phyloP scores from a whole-genome alignment of 2,329 filamentous ascomycete genomes.

The Purpureocillium lavendulum region DNA sequence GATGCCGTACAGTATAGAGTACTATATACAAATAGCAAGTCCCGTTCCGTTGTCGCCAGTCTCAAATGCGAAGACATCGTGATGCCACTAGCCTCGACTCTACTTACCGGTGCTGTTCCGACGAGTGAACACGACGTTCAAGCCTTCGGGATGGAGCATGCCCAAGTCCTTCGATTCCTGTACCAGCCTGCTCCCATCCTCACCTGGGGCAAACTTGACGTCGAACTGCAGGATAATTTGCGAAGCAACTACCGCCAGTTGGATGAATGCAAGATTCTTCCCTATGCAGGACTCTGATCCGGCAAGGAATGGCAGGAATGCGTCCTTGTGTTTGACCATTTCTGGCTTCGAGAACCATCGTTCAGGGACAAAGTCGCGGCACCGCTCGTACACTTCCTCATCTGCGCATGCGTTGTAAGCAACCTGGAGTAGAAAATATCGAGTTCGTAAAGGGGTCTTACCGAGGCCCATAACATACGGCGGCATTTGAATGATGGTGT shows the following conservation, averaged over 20 bases:
- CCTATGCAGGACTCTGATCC: constrained; percentile 3
- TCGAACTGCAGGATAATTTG: constrained; percentile 1
- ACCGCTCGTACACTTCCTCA: constrained; percentile 1
- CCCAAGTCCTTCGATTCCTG: not conserved
- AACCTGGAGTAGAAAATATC: not conserved
- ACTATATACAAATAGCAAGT: not conserved
- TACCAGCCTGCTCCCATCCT: not conserved
- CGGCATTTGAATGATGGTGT: constrained; percentile 19
- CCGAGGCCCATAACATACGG: constrained; percentile 12
- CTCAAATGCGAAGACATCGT: too few relatives aligned
- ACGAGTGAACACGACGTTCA: not conserved
- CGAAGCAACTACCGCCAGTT: not conserved
- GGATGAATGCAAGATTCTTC: constrained; percentile 1
- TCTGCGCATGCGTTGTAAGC: not conserved
- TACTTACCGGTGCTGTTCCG: too few relatives aligned
- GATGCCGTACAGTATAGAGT: not conserved
- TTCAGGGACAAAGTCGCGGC: constrained; percentile 1
- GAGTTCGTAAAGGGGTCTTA: not conserved
- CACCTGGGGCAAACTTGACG: not conserved
- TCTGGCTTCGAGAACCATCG: not conserved
- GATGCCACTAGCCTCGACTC: too few relatives aligned
- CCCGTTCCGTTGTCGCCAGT: too few relatives aligned
- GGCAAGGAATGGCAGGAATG: constrained; percentile 1
- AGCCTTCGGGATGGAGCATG: not conserved
- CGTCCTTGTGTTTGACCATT: constrained; percentile 2